Conservation (phyloP, 208 protist genomes). For the Phytomonas sp. region DNA sequence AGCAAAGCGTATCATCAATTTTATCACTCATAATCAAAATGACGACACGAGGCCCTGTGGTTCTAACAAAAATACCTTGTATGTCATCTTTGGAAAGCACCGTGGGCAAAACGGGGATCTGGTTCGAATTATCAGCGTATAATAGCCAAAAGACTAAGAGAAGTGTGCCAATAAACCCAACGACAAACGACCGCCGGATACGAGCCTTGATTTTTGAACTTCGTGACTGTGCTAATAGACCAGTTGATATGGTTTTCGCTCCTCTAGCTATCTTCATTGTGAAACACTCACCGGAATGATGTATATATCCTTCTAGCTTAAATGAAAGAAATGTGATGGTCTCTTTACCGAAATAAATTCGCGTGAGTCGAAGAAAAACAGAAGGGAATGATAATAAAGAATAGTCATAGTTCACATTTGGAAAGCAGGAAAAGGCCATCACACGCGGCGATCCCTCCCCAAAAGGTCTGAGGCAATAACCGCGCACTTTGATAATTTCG, state of each 20-base stretch:
- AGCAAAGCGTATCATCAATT: conserved; percentile 3
- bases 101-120: neutral
- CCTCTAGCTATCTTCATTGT: neutral
- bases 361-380: neutral
- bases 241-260: neutral
- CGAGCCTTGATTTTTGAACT: neutral
- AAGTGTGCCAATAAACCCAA: neutral
- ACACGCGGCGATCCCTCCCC: neutral
- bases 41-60: neutral
- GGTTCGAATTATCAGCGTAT: neutral
- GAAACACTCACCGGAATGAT: too few relatives aligned
- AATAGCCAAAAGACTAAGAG: neutral
- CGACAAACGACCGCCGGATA: neutral
- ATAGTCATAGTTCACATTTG: neutral
- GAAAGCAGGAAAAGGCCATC: neutral
- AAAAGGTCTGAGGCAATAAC: neutral
- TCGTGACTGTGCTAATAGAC: neutral
- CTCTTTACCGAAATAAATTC: too few relatives aligned
- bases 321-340: too few relatives aligned
- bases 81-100: neutral
- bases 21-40: neutral
- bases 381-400: neutral
- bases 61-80: neutral
- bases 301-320: too few relatives aligned
- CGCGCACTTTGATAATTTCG: neutral